Conservation (phyloP, 2,329 filamentous ascomycete species). For the Ceratocystis diversiconidia region DNA sequence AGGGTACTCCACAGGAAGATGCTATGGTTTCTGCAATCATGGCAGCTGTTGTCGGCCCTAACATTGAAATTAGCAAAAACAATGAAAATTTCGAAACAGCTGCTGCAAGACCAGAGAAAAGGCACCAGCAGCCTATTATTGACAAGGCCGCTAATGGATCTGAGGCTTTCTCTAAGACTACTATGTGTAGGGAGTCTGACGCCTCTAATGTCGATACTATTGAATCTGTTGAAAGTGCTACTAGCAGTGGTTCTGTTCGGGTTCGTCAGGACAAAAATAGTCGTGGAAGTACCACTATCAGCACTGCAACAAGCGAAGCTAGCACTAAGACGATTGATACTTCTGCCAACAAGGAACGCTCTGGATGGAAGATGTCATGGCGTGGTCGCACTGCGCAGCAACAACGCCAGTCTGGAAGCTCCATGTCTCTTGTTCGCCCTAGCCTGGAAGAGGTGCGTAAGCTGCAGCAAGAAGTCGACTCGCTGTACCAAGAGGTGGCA, state of each 20-base stretch:
- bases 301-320: not conserved
- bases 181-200: not conserved
- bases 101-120: not conserved
- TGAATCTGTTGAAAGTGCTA: not conserved
- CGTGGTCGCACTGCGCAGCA: not conserved
- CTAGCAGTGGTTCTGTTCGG: not conserved
- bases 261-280: not conserved
- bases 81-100: not conserved
- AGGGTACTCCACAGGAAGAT: not conserved
- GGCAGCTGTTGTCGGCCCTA: not conserved
- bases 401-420: not conserved
- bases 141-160: not conserved
- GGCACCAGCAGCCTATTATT: not conserved
- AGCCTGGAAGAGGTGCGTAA: conserved; percentile 7
- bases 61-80: not conserved
- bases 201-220: not conserved
- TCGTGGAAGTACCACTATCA: not conserved
- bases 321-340: not conserved
- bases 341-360: not conserved
- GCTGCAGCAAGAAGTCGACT: conserved; percentile 7
- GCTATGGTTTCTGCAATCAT: not conserved
- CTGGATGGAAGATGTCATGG: conserved; percentile 5
- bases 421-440: not conserved
- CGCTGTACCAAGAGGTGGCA: conserved; percentile 7
- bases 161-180: not conserved